Base-by-base conservation (phyloP, 2,329 filamentous ascomycete species). In the Dothideomycetes sp. region DNA sequence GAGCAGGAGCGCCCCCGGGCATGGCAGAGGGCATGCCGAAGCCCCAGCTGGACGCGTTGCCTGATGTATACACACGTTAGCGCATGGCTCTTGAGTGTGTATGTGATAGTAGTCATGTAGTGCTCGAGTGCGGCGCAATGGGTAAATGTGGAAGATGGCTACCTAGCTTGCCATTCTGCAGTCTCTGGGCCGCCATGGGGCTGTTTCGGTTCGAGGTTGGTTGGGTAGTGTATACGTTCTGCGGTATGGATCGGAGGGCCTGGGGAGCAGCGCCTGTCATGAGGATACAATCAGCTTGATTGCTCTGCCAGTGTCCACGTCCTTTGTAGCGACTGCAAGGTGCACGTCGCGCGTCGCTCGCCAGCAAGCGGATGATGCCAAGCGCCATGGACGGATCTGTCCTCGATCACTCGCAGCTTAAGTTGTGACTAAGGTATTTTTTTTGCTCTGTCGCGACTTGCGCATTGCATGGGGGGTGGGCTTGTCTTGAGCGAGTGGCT, bases 171-270 rank as follows among this genome's bases (percentile, higher is more conserved):
- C 39, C 42, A 11, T 42, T 47, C 32, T 44, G 45, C 38, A 40
- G 34, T 39, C 45, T 31, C 40, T 44, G 45, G 19, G 43, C 40
- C 22, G 42, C 37, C 31, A 47, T 37, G 16, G 43, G 40, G 18
- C 41, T 37, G 14, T 35, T 45, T 14, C 43, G 45, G 9, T 19
- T 31, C 14, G 37, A 31, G 19, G 33, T 45, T 31, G 49, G 47
- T 43, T 52, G 52, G 19, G 51, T 36, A 19, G 67, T 64, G 55
- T 75, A 77, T 55, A 66, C 61, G 42, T 59, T 62, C 52, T 69
- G 64, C 45, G 68, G 65, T 58, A 74, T 69, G 44, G 62, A 63
- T 56, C 69, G 66, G 48, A 74, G 54, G 48, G 65, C 61, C 57
- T 72, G 69, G 46, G 66, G 63, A 50, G 64, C 62, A 45, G 65